Evolutionary conservation across 2,329 filamentous ascomycete species (phyloP).

Genomic region (Dothideomycetes sp.): DNA sequence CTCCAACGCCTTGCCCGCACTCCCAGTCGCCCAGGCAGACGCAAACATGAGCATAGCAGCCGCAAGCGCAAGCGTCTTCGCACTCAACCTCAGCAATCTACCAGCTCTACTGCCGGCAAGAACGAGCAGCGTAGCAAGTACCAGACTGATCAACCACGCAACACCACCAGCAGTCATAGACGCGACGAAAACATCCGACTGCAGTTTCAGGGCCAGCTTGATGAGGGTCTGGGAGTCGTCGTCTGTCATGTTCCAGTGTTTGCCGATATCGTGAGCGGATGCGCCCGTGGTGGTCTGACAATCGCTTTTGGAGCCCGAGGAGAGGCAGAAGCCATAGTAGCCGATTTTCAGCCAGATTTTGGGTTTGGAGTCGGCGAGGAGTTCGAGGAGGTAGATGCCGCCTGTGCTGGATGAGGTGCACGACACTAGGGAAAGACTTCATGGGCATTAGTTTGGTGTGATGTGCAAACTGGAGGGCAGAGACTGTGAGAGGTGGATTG

Average conservation of each 20-base stretch:
- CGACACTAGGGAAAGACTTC: conserved; percentile 10
- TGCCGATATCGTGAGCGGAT: conserved; percentile 5
- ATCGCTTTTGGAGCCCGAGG: not conserved
- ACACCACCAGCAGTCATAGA: conserved; percentile 12
- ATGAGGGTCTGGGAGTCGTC: conserved; percentile 4
- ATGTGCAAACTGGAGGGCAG: too few species aligned
- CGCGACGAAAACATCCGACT: conserved; percentile 10
- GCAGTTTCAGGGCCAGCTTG: conserved; percentile 7
- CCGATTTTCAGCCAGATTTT: conserved; percentile 7
- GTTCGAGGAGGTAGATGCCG: conserved; percentile 9
- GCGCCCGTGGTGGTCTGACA: conserved; percentile 6
- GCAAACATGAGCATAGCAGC: conserved; percentile 10
- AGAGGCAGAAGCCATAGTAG: conserved; percentile 7
- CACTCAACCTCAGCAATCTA: conserved; percentile 1
- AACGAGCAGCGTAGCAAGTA: conserved; percentile 8
- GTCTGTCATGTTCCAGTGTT: conserved; percentile 3
- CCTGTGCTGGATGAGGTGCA: conserved; percentile 1
- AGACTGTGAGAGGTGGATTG: too few species aligned
- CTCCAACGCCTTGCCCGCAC: conserved; percentile 7
- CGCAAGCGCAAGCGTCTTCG: conserved; percentile 3
- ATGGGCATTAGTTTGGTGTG: too few species aligned
- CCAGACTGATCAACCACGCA: conserved; percentile 8
- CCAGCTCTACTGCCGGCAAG: conserved; percentile 6
- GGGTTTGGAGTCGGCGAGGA: conserved; percentile 1
- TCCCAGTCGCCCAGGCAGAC: conserved; percentile 10